These are phyloP conservation scores for Aspergillus quadrilineatus DNA, from an alignment of 2,329 filamentous ascomycete genomes.

Conservation along the genomic window DNA sequence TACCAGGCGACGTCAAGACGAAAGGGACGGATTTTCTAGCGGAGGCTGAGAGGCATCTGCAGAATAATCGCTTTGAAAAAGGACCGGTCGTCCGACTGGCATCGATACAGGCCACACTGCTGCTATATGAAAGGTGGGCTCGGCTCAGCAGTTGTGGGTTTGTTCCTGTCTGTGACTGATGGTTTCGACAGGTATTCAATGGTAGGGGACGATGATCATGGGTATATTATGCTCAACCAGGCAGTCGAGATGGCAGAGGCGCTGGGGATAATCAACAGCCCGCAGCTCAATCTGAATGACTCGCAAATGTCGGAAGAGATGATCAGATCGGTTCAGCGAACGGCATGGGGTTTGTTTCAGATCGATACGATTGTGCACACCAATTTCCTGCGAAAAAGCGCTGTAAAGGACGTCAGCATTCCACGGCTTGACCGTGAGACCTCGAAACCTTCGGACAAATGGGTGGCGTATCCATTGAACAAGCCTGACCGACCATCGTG, in stretches of 20 bases:
- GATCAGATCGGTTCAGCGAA: conserved; percentile 23
- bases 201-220: conserved; percentile 26
- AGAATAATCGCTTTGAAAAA: conserved; percentile 15
- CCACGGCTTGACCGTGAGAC: conserved; percentile 14
- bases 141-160: background rate
- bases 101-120: conserved; percentile 25
- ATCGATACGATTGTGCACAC: conserved; percentile 28
- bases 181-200: conserved; percentile 25
- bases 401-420: conserved; percentile 16
- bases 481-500: conserved; percentile 9
- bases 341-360: conserved; percentile 29
- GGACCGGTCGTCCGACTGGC: conserved; percentile 18
- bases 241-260: conserved; percentile 27
- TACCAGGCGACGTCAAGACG: conserved; percentile 27
- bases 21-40: conserved; percentile 28
- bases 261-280: conserved; percentile 23
- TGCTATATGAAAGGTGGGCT: conserved; percentile 28
- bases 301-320: conserved; percentile 24
- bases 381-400: conserved; percentile 21
- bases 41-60: conserved; percentile 26
- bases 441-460: conserved; percentile 5
- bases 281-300: conserved; percentile 13
- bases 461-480: conserved; percentile 20
- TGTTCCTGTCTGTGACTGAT: background rate
- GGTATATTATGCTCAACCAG: conserved; percentile 30